These are phyloP conservation scores for Rhododendron williamsianum DNA, from an alignment of 148 eudicot species.

Conservation along the genomic window DNA sequence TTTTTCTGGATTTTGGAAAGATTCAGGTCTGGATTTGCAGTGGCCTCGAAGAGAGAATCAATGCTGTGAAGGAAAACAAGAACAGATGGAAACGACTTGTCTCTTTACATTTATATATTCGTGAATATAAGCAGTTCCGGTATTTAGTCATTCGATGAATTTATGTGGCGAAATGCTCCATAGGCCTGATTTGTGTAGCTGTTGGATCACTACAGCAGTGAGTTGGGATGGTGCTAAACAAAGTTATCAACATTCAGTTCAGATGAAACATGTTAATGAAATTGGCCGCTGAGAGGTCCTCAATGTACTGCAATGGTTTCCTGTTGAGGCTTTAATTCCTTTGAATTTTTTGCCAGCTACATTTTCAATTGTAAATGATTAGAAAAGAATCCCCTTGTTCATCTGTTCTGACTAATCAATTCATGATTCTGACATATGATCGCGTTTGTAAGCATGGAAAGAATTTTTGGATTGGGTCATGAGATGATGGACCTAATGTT, in stretches of 20 bases:
- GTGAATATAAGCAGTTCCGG: constrained; percentile 3
- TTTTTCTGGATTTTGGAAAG: constrained; percentile 5
- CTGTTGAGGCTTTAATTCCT: neutral
- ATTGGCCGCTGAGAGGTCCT: neutral
- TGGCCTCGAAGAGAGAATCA: constrained; percentile 10
- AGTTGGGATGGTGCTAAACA: neutral
- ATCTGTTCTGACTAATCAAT: neutral
- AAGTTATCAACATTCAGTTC: neutral
- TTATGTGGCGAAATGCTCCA: neutral
- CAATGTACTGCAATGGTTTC: neutral
- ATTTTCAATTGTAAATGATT: neutral
- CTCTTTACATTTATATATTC: constrained; percentile 8
- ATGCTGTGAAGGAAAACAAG: neutral
- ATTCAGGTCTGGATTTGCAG: neutral
- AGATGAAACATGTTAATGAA: constrained; percentile 1
- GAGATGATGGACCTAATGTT: neutral
- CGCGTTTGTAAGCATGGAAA: neutral
- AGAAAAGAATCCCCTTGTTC: neutral
- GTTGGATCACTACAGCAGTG: neutral
- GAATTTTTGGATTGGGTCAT: neutral
- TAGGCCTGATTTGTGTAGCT: neutral
- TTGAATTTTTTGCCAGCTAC: neutral
- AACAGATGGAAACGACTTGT: neutral
- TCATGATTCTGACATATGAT: neutral
- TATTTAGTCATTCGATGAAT: constrained; percentile 1